These are phyloP conservation scores for Euphorbia tirucalli DNA, from an alignment of 345 rosid species.

Conservation along the genomic window DNA sequence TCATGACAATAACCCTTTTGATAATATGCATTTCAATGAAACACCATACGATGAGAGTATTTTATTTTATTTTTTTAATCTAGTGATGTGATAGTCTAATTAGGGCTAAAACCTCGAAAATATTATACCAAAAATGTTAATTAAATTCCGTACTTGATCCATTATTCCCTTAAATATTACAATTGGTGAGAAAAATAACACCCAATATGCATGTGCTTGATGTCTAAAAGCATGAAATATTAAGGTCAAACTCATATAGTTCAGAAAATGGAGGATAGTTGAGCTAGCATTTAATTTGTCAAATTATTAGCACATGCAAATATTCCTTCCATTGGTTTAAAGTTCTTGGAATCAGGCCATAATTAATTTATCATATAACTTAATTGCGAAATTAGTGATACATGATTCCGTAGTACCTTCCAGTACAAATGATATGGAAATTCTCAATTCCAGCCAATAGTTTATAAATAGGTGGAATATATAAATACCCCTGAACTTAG, in stretches of 20 bases:
- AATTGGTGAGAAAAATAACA: no score
- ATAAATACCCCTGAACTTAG: no score
- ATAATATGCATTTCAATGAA: no score
- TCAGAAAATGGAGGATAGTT: slow-evolving; percentile 1
- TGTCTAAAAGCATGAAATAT: background rate
- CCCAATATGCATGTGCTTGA: background rate
- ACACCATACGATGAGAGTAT: no score
- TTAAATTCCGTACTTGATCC: no score
- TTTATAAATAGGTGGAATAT: no score
- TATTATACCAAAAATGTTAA: no score
- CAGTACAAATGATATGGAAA: slow-evolving; percentile 25
- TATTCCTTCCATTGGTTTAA: background rate
- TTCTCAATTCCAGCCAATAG: slow-evolving; percentile 20
- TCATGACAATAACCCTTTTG: no score
- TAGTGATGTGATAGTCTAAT: no score
- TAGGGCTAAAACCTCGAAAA: no score
- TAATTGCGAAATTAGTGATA: background rate
- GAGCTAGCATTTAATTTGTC: background rate
- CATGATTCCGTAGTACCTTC: slow-evolving; percentile 26
- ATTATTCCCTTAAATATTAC: no score
- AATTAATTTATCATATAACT: background rate
- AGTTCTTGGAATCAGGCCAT: slow-evolving; percentile 13
- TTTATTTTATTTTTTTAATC: no score
- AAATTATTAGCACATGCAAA: background rate
- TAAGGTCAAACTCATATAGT: background rate